phyloP scores from a whole-genome alignment of 2,329 filamentous ascomycete species.

The Dissoconium aciculare region DNA sequence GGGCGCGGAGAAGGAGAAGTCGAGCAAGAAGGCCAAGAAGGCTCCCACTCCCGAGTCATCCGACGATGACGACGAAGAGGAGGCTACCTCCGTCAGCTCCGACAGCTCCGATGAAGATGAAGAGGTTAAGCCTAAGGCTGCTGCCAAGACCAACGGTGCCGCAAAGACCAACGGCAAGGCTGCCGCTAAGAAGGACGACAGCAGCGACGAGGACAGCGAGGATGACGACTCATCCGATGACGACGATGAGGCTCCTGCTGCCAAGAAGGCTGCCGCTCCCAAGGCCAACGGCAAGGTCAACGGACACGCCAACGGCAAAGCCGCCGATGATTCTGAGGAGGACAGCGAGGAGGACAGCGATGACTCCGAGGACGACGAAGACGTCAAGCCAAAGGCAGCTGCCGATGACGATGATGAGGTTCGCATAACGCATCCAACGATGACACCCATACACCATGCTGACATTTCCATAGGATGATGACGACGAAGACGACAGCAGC shows the following conservation, averaged over 20 bases:
- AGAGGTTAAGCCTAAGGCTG: conserved; percentile 19
- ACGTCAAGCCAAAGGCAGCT: conserved; percentile 20
- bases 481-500: conserved; percentile 14
- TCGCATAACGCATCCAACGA: too few species aligned
- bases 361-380: conserved; percentile 18
- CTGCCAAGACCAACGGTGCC: conserved; percentile 16
- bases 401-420: conserved; percentile 5
- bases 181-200: conserved; percentile 7
- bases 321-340: conserved; percentile 9
- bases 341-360: conserved; percentile 12
- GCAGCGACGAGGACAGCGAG: conserved; percentile 10
- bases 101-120: conserved; percentile 21
- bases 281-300: conserved; percentile 23
- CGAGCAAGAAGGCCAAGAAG: conserved; percentile 35
- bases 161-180: conserved; percentile 16
- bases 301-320: conserved; percentile 6
- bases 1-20: conserved; percentile 46
- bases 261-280: conserved; percentile 9
- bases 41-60: conserved; percentile 33
- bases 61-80: conserved; percentile 25
- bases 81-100: conserved; percentile 26
- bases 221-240: conserved; percentile 14
- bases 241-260: conserved; percentile 20
- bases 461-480: conserved; percentile 9
- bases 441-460: too few species aligned